Evolutionary conservation across 306 rosid genomes (phyloP).

Genomic region (Carpinus viminea): DNA sequence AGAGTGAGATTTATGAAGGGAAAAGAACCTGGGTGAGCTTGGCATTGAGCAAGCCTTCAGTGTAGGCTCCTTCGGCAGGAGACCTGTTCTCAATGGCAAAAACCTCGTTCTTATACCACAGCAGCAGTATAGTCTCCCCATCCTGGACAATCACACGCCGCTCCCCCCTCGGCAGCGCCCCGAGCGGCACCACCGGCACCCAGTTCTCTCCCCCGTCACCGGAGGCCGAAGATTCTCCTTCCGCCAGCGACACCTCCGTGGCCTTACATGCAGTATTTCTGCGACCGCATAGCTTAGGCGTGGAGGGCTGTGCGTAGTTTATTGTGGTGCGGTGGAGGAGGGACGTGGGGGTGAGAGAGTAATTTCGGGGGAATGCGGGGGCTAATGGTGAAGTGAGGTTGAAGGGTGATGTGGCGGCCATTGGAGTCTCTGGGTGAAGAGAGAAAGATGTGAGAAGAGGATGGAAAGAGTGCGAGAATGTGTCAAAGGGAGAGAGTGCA

Average conservation of each 20-base stretch:
- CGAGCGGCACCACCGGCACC: conserved; percentile 88
- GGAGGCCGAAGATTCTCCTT: conserved; percentile 51
- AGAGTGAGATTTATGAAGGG: neutral
- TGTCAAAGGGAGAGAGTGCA: conserved; percentile 13
- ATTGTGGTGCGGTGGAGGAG: conserved; percentile 7
- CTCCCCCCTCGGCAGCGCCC: conserved; percentile 91
- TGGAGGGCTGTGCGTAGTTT: neutral
- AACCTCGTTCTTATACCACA: conserved; percentile 80
- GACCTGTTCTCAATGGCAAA: conserved; percentile 87
- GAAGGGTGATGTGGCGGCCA: conserved; percentile 38
- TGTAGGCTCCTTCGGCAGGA: conserved; percentile 97
- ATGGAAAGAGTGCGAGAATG: neutral
- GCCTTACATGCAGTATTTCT: conserved; percentile 52
- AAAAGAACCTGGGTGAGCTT: conserved; percentile 76
- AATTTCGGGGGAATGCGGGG: conserved; percentile 34
- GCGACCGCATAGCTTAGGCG: conserved; percentile 19
- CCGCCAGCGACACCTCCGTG: conserved; percentile 60
- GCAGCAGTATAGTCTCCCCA: conserved; percentile 59
- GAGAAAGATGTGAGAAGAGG: neutral
- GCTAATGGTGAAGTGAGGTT: conserved; percentile 35
- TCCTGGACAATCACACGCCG: conserved; percentile 90
- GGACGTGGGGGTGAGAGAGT: conserved; percentile 20
- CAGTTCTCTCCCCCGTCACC: conserved; percentile 52
- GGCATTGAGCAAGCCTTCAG: conserved; percentile 86
- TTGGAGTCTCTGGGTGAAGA: conserved; percentile 19